A percentile compares a stretch with the other conserved stretches of the same genome.
phyloP scores from a whole-genome alignment of 2,329 filamentous ascomycete species.

The Epichloe typhina region DNA sequence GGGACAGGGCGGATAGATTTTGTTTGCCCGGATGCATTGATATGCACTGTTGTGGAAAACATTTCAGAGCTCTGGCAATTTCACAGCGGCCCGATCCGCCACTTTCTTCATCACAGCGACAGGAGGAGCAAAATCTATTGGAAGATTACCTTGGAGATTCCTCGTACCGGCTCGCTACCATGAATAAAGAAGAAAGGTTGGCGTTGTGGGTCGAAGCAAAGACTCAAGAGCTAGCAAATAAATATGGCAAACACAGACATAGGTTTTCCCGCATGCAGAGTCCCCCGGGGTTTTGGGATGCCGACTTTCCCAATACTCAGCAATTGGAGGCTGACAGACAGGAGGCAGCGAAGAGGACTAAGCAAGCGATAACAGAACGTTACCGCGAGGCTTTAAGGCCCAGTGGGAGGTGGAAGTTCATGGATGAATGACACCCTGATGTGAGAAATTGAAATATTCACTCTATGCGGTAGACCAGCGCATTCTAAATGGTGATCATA shows the following conservation, averaged over 20 bases:
- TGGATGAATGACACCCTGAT: constrained; percentile 51
- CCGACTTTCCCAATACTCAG: constrained; percentile 82
- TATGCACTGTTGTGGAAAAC: constrained; percentile 61
- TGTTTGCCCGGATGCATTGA: constrained; percentile 63
- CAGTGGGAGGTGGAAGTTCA: constrained; percentile 66
- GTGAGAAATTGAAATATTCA: neutral
- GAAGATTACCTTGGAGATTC: constrained; percentile 45
- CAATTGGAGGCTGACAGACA: constrained; percentile 54
- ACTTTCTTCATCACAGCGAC: constrained; percentile 20
- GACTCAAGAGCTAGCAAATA: constrained; percentile 58
- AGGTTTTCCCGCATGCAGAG: constrained; percentile 56
- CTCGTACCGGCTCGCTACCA: constrained; percentile 42
- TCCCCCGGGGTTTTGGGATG: constrained; percentile 86
- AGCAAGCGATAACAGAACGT: constrained; percentile 54
- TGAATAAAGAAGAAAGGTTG: constrained; percentile 47
- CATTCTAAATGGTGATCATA: neutral
- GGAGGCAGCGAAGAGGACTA: constrained; percentile 51
- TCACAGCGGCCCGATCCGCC: constrained; percentile 30
- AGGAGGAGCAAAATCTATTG: constrained; percentile 36
- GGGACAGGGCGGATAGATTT: constrained; percentile 54
- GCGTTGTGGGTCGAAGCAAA: constrained; percentile 64
- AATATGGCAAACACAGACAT: constrained; percentile 65
- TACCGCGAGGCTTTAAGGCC: constrained; percentile 70
- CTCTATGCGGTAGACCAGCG: neutral
- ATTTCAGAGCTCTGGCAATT: constrained; percentile 53